Evolutionary conservation across 2,329 filamentous ascomycete species (phyloP), one percentile per base, ranked within the genome.

Genomic region (Simplicillium sp.): DNA sequence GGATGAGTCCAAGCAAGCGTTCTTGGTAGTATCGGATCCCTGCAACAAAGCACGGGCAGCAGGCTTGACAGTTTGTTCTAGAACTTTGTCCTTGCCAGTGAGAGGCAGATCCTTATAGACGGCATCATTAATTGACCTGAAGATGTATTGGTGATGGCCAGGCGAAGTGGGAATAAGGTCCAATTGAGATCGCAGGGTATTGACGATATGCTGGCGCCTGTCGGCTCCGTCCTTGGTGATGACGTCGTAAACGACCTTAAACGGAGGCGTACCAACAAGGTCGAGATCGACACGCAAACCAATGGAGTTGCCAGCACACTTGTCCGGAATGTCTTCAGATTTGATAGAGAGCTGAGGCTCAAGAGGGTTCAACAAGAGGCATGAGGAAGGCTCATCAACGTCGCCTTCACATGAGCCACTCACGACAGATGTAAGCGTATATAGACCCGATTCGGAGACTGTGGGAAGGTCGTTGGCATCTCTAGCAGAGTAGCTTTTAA

Each of bases 21-120:
- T 80, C 45, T 79, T 70, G 16, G 64, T 65, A 31, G 69, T 66
- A 15, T 71, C 66, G 7, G 69, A 66, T 18, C 72, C 65, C 34
- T 75, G 70, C 41, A 88, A 71, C 46, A 82, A 78, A 17, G 90
- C 90, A 9, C 84, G 86, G 7, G 92, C 90, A 4, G 89, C 86
- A 9, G 92, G 92, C 60, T 94, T 95, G 50, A 98, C 90, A 52
- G 87, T 82, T 60, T 97, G 90, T 60, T 94, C 83, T 33, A 97
- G 65, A 9, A 77, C 62, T 46, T 82, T 73, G 38, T 74, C 71
- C 11, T 74, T 64, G 32, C 82, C 77, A 20, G 70, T 70, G 16
- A 94, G 63, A 18, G 71, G 67, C 38, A 82, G 71, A 2, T 72
- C 71, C 28, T 73, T 74, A 63, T 98, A 98, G 28, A 97, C 82